Base-by-base conservation (phyloP, 2,329 filamentous ascomycete species). In the Colletotrichum sp. region DNA sequence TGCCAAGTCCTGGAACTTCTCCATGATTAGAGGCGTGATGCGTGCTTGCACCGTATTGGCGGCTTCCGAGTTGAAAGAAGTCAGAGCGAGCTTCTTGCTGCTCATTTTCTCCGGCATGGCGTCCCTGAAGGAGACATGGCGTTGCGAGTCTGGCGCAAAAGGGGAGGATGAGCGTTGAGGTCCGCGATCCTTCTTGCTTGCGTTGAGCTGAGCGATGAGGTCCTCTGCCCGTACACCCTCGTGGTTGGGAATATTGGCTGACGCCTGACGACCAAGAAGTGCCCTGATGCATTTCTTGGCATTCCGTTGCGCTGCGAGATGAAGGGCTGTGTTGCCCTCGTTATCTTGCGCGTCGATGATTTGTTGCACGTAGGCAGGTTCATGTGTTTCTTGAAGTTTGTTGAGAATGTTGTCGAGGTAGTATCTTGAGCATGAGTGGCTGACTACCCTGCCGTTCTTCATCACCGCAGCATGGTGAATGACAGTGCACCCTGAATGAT, bases 381-480 rank as follows among this genome's bases (percentile, higher is more conserved):
- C 92, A 79, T 95, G 92, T 1, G 93, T 92, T 81, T 98, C 95
- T 77, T 93, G 92, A 76, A 99, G 91, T 83, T 94, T 96, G 84
- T 98, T 96, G 71, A 99, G 89, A 77, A 99, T 93, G 78, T 94
- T 94, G 83, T 99, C 96, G 36, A 98, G 91, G 84, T 99, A 99
- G 84, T 99, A 99, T 39, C 95, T 92, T 36, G 96, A 96, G 81
- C 95, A 98, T 26, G 95, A 93, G 82, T 96, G 96, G 84, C 96
- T 98, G 77, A 94, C 95, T 7, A 91, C 87, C 67, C 95, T 94
- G 68, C 94, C 95, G 79, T 93, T 93, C 73, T 96, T 98, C 80
- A 96, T 96, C 69, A 95, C 94, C 21, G 96, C 95, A 59, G 98
- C 96, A 83, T 99, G 96, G 82, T 99, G 97, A 81, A 99, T 96